These are phyloP conservation scores for Rhodotorula glutinis DNA, from an alignment of 1,284 basidiomycete genomes.

Conservation along the genomic window DNA sequence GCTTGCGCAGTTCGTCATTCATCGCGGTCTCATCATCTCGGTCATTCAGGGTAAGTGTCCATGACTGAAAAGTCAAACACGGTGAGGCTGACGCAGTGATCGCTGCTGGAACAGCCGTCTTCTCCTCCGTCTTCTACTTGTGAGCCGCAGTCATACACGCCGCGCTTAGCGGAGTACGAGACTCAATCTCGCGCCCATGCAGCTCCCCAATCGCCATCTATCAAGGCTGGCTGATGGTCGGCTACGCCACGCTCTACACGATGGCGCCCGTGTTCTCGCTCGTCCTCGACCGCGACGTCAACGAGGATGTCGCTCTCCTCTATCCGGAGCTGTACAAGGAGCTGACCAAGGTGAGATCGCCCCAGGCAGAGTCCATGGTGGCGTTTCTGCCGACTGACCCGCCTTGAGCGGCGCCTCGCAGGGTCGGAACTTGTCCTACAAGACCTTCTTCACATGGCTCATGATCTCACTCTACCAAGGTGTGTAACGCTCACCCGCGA, in stretches of 20 bases:
- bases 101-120: constrained; percentile 67
- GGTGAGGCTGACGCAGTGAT: not conserved
- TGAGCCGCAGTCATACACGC: too few species aligned
- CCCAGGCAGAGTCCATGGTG: too few species aligned
- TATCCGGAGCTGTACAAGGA: constrained; percentile 99
- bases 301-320: constrained; percentile 86
- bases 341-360: constrained; percentile 69
- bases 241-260: constrained; percentile 96
- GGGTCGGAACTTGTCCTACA: constrained; percentile 88
- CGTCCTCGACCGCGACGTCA: constrained; percentile 93
- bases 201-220: constrained; percentile 98
- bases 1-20: constrained; percentile 97
- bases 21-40: constrained; percentile 94
- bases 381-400: too few species aligned
- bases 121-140: constrained; percentile 96
- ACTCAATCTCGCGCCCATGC: not conserved
- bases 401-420: constrained; percentile 45
- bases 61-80: not conserved
- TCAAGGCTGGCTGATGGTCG: constrained; percentile 97
- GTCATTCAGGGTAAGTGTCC: constrained; percentile 62
- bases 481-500: too few species aligned
- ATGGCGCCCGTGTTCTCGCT: constrained; percentile 98
- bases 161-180: too few species aligned
- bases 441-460: constrained; percentile 97
- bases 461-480: constrained; percentile 98